Percentiles rank a stretch among this genome's conserved stretches.
Conservation (phyloP, 2,329 filamentous ascomycete genomes). For the Nannizziopsis arthrosporioides region DNA sequence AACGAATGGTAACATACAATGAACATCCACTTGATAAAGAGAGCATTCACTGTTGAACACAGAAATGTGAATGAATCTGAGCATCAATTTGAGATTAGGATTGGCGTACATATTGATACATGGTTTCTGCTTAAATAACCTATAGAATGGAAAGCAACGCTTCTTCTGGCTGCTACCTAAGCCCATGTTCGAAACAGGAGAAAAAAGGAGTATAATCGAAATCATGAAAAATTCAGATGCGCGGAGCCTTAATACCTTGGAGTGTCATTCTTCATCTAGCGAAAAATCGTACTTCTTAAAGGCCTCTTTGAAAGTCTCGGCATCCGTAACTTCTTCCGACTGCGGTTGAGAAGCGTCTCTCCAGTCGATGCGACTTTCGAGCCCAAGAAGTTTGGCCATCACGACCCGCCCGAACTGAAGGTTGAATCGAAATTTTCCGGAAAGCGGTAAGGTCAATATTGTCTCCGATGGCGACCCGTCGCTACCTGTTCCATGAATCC, state of each 20-base stretch:
- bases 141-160: too few relatives aligned
- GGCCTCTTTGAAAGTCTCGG: slow-evolving; percentile 62
- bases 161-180: too few relatives aligned
- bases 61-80: too few relatives aligned
- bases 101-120: too few relatives aligned
- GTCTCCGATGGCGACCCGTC: slow-evolving; percentile 45
- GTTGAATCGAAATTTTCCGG: slow-evolving; percentile 65
- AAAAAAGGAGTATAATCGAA: too few relatives aligned
- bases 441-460: slow-evolving; percentile 62
- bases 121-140: too few relatives aligned
- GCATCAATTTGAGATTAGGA: too few relatives aligned
- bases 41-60: too few relatives aligned
- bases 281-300: slow-evolving; percentile 87
- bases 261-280: slow-evolving; percentile 23
- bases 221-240: neutral
- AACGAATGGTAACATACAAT: too few relatives aligned
- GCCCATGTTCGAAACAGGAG: too few relatives aligned
- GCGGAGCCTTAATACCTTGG: neutral
- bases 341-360: slow-evolving; percentile 66
- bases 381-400: slow-evolving; percentile 69
- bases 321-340: slow-evolving; percentile 68
- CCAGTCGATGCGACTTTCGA: slow-evolving; percentile 75
- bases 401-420: slow-evolving; percentile 82
- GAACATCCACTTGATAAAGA: too few relatives aligned
- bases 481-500: slow-evolving; percentile 54